Conservation (phyloP, 306 rosid species). For the Biancaea sappan region DNA sequence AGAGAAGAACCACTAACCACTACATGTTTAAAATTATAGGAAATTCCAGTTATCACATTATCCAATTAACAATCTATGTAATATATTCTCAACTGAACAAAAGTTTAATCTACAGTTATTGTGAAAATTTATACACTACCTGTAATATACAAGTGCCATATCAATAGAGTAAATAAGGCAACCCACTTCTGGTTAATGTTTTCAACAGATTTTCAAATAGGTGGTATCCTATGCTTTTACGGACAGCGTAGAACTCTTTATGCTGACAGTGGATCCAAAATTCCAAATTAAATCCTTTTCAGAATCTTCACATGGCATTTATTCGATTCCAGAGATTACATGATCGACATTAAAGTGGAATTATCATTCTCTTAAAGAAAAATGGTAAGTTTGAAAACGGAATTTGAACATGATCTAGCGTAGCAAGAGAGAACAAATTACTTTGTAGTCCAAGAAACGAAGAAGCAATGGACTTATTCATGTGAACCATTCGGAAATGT, state of each 20-base stretch:
- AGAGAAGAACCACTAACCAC: conserved; percentile 14
- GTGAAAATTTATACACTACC: neutral
- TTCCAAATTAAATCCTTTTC: neutral
- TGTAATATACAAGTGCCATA: neutral
- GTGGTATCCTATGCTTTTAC: neutral
- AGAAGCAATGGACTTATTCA: neutral
- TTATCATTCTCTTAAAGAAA: neutral
- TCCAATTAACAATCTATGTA: conserved; percentile 13
- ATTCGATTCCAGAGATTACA: neutral
- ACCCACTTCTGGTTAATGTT: neutral
- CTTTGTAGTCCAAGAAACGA: neutral
- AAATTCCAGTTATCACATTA: neutral
- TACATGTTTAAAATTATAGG: neutral
- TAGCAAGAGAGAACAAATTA: neutral
- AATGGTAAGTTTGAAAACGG: neutral
- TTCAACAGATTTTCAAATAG: neutral
- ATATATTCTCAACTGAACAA: neutral
- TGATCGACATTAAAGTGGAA: conserved; percentile 4
- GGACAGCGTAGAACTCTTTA: neutral
- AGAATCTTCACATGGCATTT: conserved; percentile 8
- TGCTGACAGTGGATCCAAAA: neutral
- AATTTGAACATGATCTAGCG: conserved; percentile 7
- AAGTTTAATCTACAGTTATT: neutral
- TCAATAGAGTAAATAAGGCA: neutral
- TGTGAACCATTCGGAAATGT: neutral